Conservation (phyloP, 2,329 filamentous ascomycete species). For the Apiospora kogelbergensis region DNA sequence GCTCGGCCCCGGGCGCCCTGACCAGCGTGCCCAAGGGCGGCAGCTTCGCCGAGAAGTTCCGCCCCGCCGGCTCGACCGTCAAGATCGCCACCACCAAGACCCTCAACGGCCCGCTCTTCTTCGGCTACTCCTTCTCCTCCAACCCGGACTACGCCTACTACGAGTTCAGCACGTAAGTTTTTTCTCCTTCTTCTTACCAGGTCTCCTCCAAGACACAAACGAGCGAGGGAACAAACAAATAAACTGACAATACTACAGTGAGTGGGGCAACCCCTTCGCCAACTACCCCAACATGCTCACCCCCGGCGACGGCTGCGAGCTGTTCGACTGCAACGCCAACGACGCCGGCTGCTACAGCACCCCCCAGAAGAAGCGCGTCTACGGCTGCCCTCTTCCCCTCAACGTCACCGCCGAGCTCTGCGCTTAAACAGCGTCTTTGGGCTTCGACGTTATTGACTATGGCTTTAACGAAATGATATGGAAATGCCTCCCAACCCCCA, state of each 20-base stretch:
- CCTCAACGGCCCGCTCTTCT: constrained; percentile 38
- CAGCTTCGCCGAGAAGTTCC: constrained; percentile 37
- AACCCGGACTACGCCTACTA: constrained; percentile 41
- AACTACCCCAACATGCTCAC: constrained; percentile 35
- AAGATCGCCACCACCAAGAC: constrained; percentile 40
- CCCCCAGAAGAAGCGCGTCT: constrained; percentile 37
- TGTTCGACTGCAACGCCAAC: constrained; percentile 38
- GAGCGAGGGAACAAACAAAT: too few relatives aligned
- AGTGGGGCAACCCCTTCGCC: constrained; percentile 43
- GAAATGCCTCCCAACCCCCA: neutral
- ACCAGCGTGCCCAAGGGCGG: constrained; percentile 33
- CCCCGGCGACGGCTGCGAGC: constrained; percentile 36
- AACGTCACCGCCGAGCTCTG: constrained; percentile 35
- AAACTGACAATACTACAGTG: constrained; percentile 16
- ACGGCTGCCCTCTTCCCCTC: constrained; percentile 40
- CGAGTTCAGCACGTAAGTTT: constrained; percentile 37
- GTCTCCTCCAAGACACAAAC: too few relatives aligned
- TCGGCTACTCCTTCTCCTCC: constrained; percentile 40
- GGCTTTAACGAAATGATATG: neutral
- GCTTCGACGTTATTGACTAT: neutral
- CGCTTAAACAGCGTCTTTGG: constrained; percentile 11
- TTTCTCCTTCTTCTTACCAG: constrained; percentile 8
- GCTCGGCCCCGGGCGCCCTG: constrained; percentile 30
- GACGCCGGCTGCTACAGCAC: constrained; percentile 41
- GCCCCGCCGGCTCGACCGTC: constrained; percentile 36